Conservation (phyloP, 2,329 filamentous ascomycete genomes). For the Trichophyton simii region DNA sequence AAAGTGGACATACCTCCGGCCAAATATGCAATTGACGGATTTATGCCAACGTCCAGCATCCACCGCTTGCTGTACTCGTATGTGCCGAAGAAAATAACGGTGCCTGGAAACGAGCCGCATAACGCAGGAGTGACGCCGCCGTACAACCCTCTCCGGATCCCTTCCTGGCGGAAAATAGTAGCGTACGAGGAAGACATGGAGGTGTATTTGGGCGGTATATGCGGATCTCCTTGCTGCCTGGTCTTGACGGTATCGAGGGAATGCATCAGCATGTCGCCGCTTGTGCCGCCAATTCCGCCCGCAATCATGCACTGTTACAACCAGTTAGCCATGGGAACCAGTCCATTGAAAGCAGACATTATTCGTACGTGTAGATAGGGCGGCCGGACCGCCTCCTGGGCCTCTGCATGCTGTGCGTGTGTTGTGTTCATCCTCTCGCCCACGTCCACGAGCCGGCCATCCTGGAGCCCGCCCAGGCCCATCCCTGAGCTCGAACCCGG, state of each 20-base stretch:
- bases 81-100: conserved; percentile 86
- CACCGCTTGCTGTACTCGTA: conserved; percentile 91
- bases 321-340: background rate
- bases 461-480: too few relatives aligned
- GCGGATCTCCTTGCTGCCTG: conserved; percentile 88
- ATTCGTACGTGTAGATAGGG: conserved; percentile 15
- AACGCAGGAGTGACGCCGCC: conserved; percentile 88
- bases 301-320: conserved; percentile 72
- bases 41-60: conserved; percentile 73
- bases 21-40: conserved; percentile 74
- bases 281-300: conserved; percentile 81
- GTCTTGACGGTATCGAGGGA: conserved; percentile 98
- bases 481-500: conserved; percentile 8
- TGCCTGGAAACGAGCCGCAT: conserved; percentile 83
- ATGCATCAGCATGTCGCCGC: conserved; percentile 96
- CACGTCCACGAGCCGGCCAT: conserved; percentile 3
- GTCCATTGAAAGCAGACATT: conserved; percentile 5
- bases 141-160: conserved; percentile 72
- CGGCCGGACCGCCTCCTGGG: conserved; percentile 13
- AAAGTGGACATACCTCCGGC: conserved; percentile 52
- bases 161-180: conserved; percentile 88
- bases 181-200: conserved; percentile 82
- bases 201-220: conserved; percentile 83
- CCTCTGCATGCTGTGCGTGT: conserved; percentile 13
- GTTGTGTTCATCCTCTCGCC: conserved; percentile 10